These are phyloP conservation scores for Sphagnum magellanicum DNA, from an alignment of 228 moss, liverwort and hornwort species.

Conservation along the genomic window DNA sequence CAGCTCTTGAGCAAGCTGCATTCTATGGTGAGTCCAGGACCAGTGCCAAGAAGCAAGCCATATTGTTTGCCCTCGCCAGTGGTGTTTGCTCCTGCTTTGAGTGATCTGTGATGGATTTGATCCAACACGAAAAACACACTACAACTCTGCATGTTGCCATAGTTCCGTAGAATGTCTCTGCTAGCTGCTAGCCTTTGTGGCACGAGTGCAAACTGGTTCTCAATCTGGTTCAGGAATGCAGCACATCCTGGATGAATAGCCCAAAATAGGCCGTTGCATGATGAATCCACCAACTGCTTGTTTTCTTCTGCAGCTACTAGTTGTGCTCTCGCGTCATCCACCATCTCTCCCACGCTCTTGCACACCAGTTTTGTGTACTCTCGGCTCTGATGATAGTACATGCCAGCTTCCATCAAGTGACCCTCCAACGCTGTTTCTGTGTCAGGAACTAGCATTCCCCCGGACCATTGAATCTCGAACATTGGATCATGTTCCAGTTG, in stretches of 20 bases:
- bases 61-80: slow-evolving; percentile 12
- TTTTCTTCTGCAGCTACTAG: background rate
- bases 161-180: slow-evolving; percentile 5
- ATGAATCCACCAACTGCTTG: too few species aligned
- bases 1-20: slow-evolving; percentile 1
- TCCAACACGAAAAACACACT: slow-evolving; percentile 7
- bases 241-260: slow-evolving; percentile 18
- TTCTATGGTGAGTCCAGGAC: slow-evolving; percentile 10
- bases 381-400: slow-evolving; percentile 7
- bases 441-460: background rate
- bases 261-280: slow-evolving; percentile 18
- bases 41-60: slow-evolving; percentile 10
- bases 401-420: slow-evolving; percentile 8
- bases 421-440: background rate
- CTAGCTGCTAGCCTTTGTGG: slow-evolving; percentile 9
- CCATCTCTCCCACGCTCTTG: background rate
- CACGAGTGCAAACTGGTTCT: background rate
- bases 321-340: background rate
- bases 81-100: slow-evolving; percentile 1
- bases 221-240: slow-evolving; percentile 11
- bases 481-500: background rate
- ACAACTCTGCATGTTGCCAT: slow-evolving; percentile 14
- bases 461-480: background rate
- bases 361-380: slow-evolving; percentile 9
- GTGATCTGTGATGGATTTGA: background rate